Base-by-base conservation (phyloP, 371 early-diverging fungal species). In the Mycotypha africana region DNA sequence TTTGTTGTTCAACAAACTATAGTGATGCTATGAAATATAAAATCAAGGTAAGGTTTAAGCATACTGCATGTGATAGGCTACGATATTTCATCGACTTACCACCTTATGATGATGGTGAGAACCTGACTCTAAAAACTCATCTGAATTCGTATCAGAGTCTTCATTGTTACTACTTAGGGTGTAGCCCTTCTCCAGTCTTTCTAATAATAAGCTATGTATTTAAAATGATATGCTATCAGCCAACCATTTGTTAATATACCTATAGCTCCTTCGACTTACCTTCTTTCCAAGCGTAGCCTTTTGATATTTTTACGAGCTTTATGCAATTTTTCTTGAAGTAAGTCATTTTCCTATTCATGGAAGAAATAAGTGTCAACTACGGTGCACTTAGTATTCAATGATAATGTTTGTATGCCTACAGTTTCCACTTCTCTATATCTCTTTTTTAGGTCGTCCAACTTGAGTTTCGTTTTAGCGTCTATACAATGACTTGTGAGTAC, bases 361-460 rank as follows among this genome's bases (percentile, higher is more conserved):
- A n/a, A n/a, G n/a, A n/a, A n/a, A n/a, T n/a, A n/a, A n/a, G n/a
- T n/a, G n/a, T n/a, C n/a, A n/a, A n/a, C n/a, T n/a, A n/a, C n/a
- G n/a, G n/a, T n/a, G n/a, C n/a, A n/a, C n/a, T n/a, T n/a, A n/a
- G n/a, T n/a, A n/a, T n/a, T n/a, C n/a, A n/a, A n/a, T n/a, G n/a
- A n/a, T n/a, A n/a, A n/a, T n/a, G n/a, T n/a, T n/a, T n/a, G n/a
- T n/a, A n/a, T n/a, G n/a, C n/a, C n/a, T n/a, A n/a, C n/a, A 44
- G 71, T 73, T 70, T 82, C 82, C 53, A 78, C 79, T 36, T 70
- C 70, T 30, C 74, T 66, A 46, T 70, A 76, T 50, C 77, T 67
- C 49, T 70, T 76, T 52, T 78, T 82, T 14, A 82, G 67, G 23
- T 79, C 76, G 45, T 67, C 77, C 46, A 79, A 78, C 48, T 79